These are phyloP conservation scores for Cenchrus americanus DNA, from an alignment of 176 grass and related monocot species.

Conservation along the genomic window DNA sequence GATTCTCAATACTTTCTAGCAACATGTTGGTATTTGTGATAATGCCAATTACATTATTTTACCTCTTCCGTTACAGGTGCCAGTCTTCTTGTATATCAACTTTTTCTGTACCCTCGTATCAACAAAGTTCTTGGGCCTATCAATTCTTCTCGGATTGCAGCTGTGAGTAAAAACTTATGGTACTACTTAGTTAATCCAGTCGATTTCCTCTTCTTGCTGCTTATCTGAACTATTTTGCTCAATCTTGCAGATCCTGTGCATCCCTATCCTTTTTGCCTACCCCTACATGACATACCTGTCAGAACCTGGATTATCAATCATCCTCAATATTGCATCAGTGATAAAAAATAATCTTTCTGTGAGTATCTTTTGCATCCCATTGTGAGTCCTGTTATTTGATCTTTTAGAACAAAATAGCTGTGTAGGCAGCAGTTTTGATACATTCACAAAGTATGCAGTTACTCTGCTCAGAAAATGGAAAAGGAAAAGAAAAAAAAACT, in stretches of 20 bases:
- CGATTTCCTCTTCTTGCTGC: slow-evolving; percentile 5
- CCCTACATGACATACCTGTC: slow-evolving; percentile 69
- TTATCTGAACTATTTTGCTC: slow-evolving; percentile 5
- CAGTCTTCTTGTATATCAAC: slow-evolving; percentile 72
- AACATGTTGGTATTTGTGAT: not conserved
- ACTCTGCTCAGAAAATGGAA: not conserved
- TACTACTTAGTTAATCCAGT: slow-evolving; percentile 17
- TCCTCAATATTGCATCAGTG: slow-evolving; percentile 57
- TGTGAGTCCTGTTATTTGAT: not conserved
- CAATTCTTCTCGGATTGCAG: slow-evolving; percentile 56
- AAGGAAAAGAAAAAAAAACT: not conserved
- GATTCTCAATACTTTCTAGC: not conserved
- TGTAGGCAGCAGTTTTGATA: not conserved
- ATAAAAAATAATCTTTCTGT: slow-evolving; percentile 59
- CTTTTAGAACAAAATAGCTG: not conserved
- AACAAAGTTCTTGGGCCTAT: slow-evolving; percentile 60
- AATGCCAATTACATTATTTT: slow-evolving; percentile 2
- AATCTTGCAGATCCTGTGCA: slow-evolving; percentile 47
- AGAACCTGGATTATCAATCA: slow-evolving; percentile 47
- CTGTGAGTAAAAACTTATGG: slow-evolving; percentile 51
- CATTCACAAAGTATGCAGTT: not conserved
- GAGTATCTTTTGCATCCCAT: slow-evolving; percentile 32
- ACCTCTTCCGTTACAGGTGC: slow-evolving; percentile 52
- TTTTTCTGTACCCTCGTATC: slow-evolving; percentile 66
- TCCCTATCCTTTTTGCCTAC: slow-evolving; percentile 71